Evolutionary conservation across 2,329 filamentous ascomycete species (phyloP), one percentile per base, ranked within the genome.

Genomic region (Sporothrix dimorphospora): DNA sequence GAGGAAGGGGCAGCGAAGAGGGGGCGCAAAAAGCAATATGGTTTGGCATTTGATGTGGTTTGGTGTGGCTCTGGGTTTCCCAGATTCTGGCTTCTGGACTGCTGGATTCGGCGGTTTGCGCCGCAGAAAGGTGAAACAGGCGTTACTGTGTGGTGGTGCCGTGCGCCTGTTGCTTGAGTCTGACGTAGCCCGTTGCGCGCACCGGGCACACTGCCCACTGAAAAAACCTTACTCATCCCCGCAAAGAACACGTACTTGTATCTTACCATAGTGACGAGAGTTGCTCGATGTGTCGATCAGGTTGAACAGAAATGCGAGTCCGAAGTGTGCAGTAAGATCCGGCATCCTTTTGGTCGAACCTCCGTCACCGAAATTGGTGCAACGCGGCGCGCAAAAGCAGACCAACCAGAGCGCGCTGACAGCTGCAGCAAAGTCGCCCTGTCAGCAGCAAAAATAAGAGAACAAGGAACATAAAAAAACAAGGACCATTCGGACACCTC

Each of bases 201-300:
- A 30, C 24, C 7, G 1, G n/a, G 11, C 42, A 12, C 11, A 45
- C 9, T 2, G 11, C 30, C 30, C 12, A 19, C 57, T 24, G 30
- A 49, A 66, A 66, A n/a, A n/a, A 21, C 24, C 14, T 66, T 66
- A 66, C 63, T 66, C 42, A 66, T 66, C 42, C 63, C 24, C 42
- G 16, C 42, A 49, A 47, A n/a, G n/a, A 27, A 47, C 34, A 42
- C 34, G 34, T 63, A 40, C n/a, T n/a, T n/a, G n/a, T n/a, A n/a
- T n/a, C n/a, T n/a, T n/a, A n/a, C 34, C 34, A 42, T 57, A 9
- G 53, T 34, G 53, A 57, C 27, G 27, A 34, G 24, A 34, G 30
- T 6, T 34, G n/a, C 21, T 4, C 12, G 9, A 57, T 34, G 53
- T 8, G 16, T 27, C 53, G 49, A 21, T n/a, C 30, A 34, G 30